Evolutionary conservation across 805 yeast genomes (phyloP), one percentile per base, ranked within the genome.

Genomic region (Candida methanosorbosa): DNA sequence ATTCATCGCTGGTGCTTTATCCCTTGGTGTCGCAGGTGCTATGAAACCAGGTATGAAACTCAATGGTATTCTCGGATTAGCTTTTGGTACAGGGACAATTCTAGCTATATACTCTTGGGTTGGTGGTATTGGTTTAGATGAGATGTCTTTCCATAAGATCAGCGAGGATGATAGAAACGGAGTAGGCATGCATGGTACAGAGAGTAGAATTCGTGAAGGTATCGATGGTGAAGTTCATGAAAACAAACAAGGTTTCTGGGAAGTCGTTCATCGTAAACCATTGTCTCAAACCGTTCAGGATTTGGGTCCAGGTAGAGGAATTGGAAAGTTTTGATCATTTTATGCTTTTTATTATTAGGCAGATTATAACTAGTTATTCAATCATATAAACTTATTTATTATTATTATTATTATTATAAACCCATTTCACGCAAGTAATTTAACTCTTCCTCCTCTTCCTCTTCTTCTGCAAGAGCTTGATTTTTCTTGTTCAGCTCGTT

Each of bases 221-320:
- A 14, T 17, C n/a, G 26, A 20, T n/a, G 29, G 17, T 3, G 36
- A 33, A 11, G 32, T 23, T 1, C 45, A 51, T 18, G 57, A 59
- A 29, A 57, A 59, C 40, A 63, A 54, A 38, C 79, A 73, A 51
- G 78, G 78, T 26, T 81, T 82, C 61, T 85, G 87, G 87, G 90
- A 83, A 43, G 78, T 78, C 25, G 74, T 76, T 54, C 73, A 77
- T 63, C 78, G 95, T 66, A 73, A 83, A 50, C 94, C 94, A 14
- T 61, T 84, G 44, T 75, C 86, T 16, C 87, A 82, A 60, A 82
- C 94, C 9, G 72, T 81, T 19, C 80, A 74, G 41, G 78, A 77
- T 49, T 66, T 84, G 45, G 95, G 95, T 43, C 75, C 61, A 44
- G 79, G 79, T 36, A 64, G 79, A 54, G 78, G 79, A 45, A 68